Evolutionary conservation across 495 filamentous ascomycete species (phyloP).

Genomic region (Neurospora sp.): DNA sequence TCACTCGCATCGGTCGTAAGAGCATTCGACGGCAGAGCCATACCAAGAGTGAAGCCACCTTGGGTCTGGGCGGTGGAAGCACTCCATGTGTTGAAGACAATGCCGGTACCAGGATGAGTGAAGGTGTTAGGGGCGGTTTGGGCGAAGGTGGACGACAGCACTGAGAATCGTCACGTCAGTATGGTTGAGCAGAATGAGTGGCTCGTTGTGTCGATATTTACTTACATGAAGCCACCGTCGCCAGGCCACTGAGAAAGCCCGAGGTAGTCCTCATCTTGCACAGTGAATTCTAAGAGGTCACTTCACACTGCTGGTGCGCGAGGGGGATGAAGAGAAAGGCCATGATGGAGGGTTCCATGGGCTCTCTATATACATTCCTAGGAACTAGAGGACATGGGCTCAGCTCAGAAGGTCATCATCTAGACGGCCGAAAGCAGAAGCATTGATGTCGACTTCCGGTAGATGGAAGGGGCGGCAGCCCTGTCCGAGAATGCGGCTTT

Average conservation of each 20-base stretch:
- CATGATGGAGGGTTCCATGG: constrained; percentile 3
- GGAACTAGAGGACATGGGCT: neutral
- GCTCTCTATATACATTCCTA: neutral
- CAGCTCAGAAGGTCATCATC: neutral
- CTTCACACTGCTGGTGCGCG: constrained; percentile 5
- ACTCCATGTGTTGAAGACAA: constrained; percentile 36
- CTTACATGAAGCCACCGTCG: constrained; percentile 20
- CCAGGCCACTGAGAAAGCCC: constrained; percentile 17
- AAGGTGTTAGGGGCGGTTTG: constrained; percentile 21
- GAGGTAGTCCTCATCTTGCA: constrained; percentile 17
- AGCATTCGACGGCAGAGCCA: constrained; percentile 43
- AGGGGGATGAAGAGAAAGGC: constrained; percentile 1
- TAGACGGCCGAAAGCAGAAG: neutral
- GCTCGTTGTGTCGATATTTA: neutral
- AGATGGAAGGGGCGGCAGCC: constrained; percentile 16
- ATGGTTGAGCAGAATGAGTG: neutral
- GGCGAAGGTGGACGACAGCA: constrained; percentile 16
- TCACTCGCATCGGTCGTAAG: constrained; percentile 42
- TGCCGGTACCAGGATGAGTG: constrained; percentile 34
- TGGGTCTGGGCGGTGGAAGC: constrained; percentile 14
- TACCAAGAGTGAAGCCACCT: constrained; percentile 43
- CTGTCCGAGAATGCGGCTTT: constrained; percentile 17
- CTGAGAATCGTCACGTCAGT: constrained; percentile 7
- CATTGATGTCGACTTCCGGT: constrained; percentile 3
- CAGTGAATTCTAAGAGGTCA: neutral